Evolutionary conservation across 257 asterid species (phyloP).

Genomic region (Solanum medicagineum): DNA sequence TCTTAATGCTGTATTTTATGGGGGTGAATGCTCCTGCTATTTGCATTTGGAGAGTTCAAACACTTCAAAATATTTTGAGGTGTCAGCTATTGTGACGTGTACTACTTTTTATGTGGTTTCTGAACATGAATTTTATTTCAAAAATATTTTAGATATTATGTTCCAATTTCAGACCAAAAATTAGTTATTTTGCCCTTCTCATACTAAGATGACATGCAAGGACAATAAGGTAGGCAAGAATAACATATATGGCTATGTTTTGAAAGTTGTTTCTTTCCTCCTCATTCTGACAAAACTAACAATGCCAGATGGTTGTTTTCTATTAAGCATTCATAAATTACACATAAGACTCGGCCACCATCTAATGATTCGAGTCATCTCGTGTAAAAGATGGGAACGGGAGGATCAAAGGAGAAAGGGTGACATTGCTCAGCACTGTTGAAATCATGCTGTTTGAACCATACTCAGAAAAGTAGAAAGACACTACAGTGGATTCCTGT

Average conservation of each 20-base stretch:
- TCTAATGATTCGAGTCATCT: background rate
- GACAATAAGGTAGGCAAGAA: background rate
- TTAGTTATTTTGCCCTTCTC: background rate
- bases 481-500: constrained; percentile 53
- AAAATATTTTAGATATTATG: background rate
- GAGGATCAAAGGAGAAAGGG: background rate
- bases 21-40: background rate
- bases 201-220: background rate
- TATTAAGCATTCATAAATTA: background rate
- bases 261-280: background rate
- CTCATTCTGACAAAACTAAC: background rate
- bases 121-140: background rate
- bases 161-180: background rate
- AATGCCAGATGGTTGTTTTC: background rate
- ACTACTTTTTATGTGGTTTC: background rate
- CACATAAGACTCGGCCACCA: background rate
- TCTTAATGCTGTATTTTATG: background rate
- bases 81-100: background rate
- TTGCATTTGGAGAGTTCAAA: background rate
- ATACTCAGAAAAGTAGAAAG: background rate
- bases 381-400: background rate
- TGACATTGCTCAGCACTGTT: background rate
- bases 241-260: background rate
- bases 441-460: background rate
- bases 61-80: background rate